Conservation (phyloP, 2,329 filamentous ascomycete species). For the Alternaria atra region DNA sequence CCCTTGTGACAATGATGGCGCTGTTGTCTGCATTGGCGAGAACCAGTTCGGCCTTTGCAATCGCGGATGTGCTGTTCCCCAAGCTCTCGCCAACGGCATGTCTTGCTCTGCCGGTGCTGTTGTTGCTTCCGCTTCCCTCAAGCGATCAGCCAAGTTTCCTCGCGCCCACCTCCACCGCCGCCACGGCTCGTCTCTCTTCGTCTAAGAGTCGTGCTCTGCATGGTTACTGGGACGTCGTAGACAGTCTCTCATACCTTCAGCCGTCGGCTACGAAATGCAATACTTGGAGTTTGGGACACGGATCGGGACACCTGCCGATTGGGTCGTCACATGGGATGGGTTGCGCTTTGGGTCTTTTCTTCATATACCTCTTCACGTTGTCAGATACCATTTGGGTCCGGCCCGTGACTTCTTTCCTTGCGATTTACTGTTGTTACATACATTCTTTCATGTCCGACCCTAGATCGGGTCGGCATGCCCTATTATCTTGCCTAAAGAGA, state of each 20-base stretch:
- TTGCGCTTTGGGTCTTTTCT: conserved; percentile 24
- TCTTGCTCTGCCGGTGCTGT: conserved; percentile 50
- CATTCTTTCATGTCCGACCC: conserved; percentile 28
- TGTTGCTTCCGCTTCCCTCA: conserved; percentile 16
- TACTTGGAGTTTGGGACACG: conserved; percentile 32
- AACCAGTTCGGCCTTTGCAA: conserved; percentile 57
- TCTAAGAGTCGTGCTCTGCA: conserved; percentile 24
- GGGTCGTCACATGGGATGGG: conserved; percentile 17
- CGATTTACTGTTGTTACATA: conserved; percentile 17
- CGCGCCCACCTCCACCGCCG: conserved; percentile 43
- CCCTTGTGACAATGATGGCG: conserved; percentile 53
- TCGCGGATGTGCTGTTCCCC: conserved; percentile 52
- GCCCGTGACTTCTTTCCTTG: conserved; percentile 16
- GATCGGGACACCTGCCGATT: conserved; percentile 17
- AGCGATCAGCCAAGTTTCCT: conserved; percentile 32
- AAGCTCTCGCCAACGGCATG: conserved; percentile 54
- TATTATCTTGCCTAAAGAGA: conserved; percentile 21
- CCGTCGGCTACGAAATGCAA: conserved; percentile 28
- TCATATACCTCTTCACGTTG: conserved; percentile 23
- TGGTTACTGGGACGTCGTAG: conserved; percentile 2
- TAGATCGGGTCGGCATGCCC: conserved; percentile 23
- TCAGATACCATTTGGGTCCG: conserved; percentile 19
- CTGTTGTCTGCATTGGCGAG: conserved; percentile 55
- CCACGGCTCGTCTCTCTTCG: conserved; percentile 33
- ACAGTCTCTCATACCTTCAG: conserved; percentile 13